These are phyloP conservation scores for Periconia macrospinosa DNA, from an alignment of 2,329 filamentous ascomycete genomes.

Conservation along the genomic window DNA sequence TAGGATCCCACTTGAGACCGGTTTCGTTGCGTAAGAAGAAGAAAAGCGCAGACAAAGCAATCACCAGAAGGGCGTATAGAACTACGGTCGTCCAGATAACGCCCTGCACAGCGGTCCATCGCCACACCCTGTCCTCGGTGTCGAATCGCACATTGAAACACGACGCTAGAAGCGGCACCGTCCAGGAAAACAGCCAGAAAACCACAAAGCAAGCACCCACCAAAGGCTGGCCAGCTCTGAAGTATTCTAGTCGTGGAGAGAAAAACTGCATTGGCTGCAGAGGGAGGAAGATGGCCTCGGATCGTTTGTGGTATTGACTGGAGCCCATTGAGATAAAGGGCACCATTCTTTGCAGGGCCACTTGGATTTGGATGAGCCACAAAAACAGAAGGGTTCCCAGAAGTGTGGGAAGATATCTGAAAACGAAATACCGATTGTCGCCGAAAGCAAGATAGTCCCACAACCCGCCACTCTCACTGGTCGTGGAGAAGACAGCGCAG, in stretches of 20 bases:
- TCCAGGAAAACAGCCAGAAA: slow-evolving; percentile 78
- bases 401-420: slow-evolving; percentile 81
- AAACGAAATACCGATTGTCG: slow-evolving; percentile 78
- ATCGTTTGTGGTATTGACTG: slow-evolving; percentile 60
- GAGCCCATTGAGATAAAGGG: slow-evolving; percentile 80
- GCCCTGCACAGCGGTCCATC: slow-evolving; percentile 77
- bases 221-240: slow-evolving; percentile 68
- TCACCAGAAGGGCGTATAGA: slow-evolving; percentile 69
- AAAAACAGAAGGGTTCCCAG: slow-evolving; percentile 71
- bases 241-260: slow-evolving; percentile 68
- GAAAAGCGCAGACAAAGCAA: slow-evolving; percentile 61
- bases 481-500: slow-evolving; percentile 55
- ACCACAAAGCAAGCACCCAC: slow-evolving; percentile 67
- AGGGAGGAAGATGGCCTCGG: slow-evolving; percentile 65
- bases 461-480: slow-evolving; percentile 61
- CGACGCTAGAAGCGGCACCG: slow-evolving; percentile 78
- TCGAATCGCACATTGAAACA: slow-evolving; percentile 71
- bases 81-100: slow-evolving; percentile 77
- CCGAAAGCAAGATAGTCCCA: slow-evolving; percentile 70
- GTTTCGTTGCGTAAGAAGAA: slow-evolving; percentile 67
- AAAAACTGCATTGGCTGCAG: slow-evolving; percentile 66
- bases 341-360: slow-evolving; percentile 72
- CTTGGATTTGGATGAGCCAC: slow-evolving; percentile 75
- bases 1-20: slow-evolving; percentile 82
- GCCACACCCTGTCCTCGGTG: slow-evolving; percentile 64